Base-by-base conservation (phyloP, 1,284 basidiomycete genomes). In the Malassezia psittaci region DNA sequence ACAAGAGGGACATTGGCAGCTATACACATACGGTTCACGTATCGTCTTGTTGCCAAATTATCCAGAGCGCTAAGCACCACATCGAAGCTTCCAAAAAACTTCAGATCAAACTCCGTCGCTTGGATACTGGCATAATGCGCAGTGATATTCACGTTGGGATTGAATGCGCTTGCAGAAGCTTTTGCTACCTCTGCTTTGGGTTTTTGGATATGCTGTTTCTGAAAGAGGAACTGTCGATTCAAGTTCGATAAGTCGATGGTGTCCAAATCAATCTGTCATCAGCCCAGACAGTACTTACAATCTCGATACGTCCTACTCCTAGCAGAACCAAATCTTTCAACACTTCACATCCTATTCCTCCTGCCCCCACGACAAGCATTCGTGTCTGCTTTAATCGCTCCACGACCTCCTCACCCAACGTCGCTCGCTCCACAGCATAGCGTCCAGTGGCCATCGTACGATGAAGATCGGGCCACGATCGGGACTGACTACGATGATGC, bases 211-310 rank as follows among this genome's bases (percentile, higher is more conserved):
- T 96, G 91, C 67, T 91, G 91, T 77, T 96, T 96, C 62, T 84
- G 83, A 78, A 99, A 99, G 37, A 99, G 79, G 76, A 99, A 99
- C 72, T 98, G 94, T 19, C 94, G 83, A 74, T 99, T 99, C 50
- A 98, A 80, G 75, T 98, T 99, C 50, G 90, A 96, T 33, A 98
- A 81, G 80, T 99, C 94, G 76, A 98, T 98, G 7, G 93, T 98
- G 77, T 99, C 94, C 58, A 99, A 81, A 77, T 98, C 94, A 62
- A 99, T 81, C 66, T 74, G 58, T 33, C 38, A 29, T 29, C 4
- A 43, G 16, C 45, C 35, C 32, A 19, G 16, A n/a, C 7, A n/a
- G 21, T 33, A 48, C 59, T 37, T 48, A 79, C 78, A 51, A 81
- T 78, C 0, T 93, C 91, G 61, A 96, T 90, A 68, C 90, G 80